These are phyloP conservation scores for Elongisporangium anandrum DNA, from an alignment of 352 stramenopile species.

Conservation along the genomic window DNA sequence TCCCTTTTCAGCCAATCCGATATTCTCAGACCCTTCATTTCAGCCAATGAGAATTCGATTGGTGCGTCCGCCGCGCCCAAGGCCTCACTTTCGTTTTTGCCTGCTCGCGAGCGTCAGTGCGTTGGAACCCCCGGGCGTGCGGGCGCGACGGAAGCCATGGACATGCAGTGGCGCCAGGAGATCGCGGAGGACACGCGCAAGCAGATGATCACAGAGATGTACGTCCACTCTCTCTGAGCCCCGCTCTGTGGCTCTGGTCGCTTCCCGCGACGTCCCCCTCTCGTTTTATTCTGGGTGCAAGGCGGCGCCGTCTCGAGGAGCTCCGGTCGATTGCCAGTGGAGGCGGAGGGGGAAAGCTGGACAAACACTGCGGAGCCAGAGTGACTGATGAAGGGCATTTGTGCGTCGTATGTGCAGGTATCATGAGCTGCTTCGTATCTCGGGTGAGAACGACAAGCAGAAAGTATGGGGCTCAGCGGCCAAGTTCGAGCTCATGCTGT, in stretches of 20 bases:
- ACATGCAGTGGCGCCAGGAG: constrained; percentile 69
- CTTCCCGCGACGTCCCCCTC: background rate
- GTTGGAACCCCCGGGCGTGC: background rate
- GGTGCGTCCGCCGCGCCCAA: background rate
- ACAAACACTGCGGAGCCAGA: background rate
- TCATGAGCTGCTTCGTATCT: constrained; percentile 80
- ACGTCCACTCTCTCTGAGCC: constrained; percentile 16
- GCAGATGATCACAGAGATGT: constrained; percentile 88
- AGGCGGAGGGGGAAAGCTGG: background rate
- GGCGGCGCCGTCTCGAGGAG: constrained; percentile 3
- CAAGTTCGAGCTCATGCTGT: constrained; percentile 87
- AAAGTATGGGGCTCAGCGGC: constrained; percentile 81
- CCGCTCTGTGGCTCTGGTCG: background rate
- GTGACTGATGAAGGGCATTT: constrained; percentile 6
- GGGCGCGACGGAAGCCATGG: constrained; percentile 27
- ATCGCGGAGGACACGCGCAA: constrained; percentile 81
- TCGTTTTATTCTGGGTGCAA: background rate
- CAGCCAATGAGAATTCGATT: constrained; percentile 8
- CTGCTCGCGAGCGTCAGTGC: constrained; percentile 7
- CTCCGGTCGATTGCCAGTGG: constrained; percentile 1
- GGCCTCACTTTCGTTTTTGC: constrained; percentile 45
- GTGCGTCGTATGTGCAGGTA: constrained; percentile 39
- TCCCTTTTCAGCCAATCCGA: background rate
- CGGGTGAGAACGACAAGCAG: constrained; percentile 75
- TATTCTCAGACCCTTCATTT: constrained; percentile 3